Conservation (phyloP, 805 yeast species). For the Hanseniaspora nectarophila region DNA sequence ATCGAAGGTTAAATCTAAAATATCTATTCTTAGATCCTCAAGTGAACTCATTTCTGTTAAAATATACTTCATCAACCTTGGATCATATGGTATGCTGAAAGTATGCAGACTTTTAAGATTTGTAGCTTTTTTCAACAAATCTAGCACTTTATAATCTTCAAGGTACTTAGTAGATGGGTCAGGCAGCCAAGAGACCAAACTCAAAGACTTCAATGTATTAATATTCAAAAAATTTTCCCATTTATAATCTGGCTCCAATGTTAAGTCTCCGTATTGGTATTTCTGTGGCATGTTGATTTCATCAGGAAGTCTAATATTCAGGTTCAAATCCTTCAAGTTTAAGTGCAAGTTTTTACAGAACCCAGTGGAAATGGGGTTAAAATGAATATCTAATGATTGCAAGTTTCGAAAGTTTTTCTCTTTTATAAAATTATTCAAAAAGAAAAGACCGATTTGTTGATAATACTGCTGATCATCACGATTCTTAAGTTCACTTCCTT, state of each 20-base stretch:
- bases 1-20: not conserved
- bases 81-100: conserved; percentile 12
- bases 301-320: conserved; percentile 8
- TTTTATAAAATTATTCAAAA: not conserved
- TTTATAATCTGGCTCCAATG: not conserved
- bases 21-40: conserved; percentile 4
- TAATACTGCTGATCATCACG: not conserved
- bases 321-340: not conserved
- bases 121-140: not conserved
- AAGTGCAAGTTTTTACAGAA: not conserved
- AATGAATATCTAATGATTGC: conserved; percentile 9
- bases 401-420: not conserved
- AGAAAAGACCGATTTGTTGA: not conserved
- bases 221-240: conserved; percentile 7
- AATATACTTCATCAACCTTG: not conserved
- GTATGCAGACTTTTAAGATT: not conserved
- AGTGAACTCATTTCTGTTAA: not conserved
- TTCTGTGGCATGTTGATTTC: not conserved
- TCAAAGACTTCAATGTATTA: not conserved
- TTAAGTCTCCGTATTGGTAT: not conserved
- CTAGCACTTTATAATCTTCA: not conserved
- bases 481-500: not conserved
- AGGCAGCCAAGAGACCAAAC: conserved; percentile 11
- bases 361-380: conserved; percentile 7
- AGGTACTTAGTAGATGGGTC: not conserved